Conservation (phyloP, 495 filamentous ascomycete species). For the Amniculicola lignicola region DNA sequence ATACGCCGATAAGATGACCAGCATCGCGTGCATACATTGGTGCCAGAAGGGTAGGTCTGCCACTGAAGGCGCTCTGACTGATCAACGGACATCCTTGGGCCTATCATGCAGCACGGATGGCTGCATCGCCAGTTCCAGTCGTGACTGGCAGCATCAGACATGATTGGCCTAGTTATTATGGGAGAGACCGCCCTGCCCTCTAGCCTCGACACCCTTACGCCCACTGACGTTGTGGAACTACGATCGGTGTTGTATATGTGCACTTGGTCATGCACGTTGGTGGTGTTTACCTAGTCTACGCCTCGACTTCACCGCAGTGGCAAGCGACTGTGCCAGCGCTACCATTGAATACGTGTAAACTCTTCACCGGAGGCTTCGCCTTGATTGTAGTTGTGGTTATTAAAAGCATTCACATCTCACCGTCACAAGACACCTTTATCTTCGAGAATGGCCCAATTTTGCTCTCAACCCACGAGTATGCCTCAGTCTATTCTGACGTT, state of each 20-base stretch:
- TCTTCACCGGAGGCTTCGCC: slow-evolving; percentile 1
- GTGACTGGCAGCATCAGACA: slow-evolving; percentile 1
- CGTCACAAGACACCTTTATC: neutral
- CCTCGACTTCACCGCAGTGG: neutral
- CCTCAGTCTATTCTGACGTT: slow-evolving; percentile 14
- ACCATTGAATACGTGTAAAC: neutral
- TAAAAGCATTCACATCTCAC: neutral
- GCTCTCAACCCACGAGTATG: slow-evolving; percentile 10
- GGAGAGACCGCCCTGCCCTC: neutral
- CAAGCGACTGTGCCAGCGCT: slow-evolving; percentile 1
- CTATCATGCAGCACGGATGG: slow-evolving; percentile 6
- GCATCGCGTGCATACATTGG: neutral
- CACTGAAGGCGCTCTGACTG: neutral
- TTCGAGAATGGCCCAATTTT: neutral
- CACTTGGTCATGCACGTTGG: neutral
- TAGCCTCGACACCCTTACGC: neutral
- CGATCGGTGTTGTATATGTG: neutral
- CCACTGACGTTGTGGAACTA: neutral
- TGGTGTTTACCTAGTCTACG: neutral
- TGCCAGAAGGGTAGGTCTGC: neutral
- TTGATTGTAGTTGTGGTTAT: neutral
- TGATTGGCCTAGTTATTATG: neutral
- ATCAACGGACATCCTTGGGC: neutral
- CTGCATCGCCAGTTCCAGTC: neutral
- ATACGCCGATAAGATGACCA: neutral